Percentiles rank a stretch among this genome's conserved stretches.
These are phyloP conservation scores for Mortierella sp. DNA, from an alignment of 371 early-diverging fungal genomes.

Conservation along the genomic window DNA sequence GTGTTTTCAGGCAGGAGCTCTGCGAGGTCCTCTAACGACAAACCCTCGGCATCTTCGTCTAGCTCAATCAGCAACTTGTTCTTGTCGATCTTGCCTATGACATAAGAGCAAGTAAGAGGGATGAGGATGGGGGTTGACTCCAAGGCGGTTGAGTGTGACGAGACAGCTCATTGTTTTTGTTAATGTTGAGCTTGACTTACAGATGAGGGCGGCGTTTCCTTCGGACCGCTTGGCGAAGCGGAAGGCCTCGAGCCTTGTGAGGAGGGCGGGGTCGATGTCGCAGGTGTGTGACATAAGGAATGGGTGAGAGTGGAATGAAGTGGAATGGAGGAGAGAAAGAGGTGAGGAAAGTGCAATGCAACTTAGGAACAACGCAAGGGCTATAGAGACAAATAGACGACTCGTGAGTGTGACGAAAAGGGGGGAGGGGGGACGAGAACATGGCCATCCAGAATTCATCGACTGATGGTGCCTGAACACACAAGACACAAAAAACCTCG, in stretches of 20 bases:
- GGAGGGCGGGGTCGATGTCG: conserved; percentile 67
- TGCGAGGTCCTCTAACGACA: conserved; percentile 70
- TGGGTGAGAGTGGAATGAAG: too few relatives aligned
- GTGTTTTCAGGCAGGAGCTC: conserved; percentile 76
- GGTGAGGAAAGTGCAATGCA: not conserved
- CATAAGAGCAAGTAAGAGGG: not conserved
- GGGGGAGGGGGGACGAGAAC: not conserved
- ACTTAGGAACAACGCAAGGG: not conserved
- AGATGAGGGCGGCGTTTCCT: conserved; percentile 71
- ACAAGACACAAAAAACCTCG: not conserved
- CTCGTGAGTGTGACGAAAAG: not conserved
- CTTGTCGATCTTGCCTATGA: conserved; percentile 71
- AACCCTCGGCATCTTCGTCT: conserved; percentile 66
- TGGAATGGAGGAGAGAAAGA: not conserved
- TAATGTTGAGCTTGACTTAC: conserved; percentile 51
- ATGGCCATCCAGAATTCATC: not conserved
- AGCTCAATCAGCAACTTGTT: conserved; percentile 65
- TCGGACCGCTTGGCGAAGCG: conserved; percentile 69
- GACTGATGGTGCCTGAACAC: not conserved
- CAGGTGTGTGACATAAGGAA: conserved; percentile 57
- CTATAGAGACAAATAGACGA: not conserved
- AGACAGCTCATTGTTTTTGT: too few relatives aligned
- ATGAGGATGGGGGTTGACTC: too few relatives aligned
- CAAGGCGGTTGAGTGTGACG: too few relatives aligned
- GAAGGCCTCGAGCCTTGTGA: conserved; percentile 69